Conservation (phyloP, 768 basidiomycete species). For the Suillus cothurnatus region DNA sequence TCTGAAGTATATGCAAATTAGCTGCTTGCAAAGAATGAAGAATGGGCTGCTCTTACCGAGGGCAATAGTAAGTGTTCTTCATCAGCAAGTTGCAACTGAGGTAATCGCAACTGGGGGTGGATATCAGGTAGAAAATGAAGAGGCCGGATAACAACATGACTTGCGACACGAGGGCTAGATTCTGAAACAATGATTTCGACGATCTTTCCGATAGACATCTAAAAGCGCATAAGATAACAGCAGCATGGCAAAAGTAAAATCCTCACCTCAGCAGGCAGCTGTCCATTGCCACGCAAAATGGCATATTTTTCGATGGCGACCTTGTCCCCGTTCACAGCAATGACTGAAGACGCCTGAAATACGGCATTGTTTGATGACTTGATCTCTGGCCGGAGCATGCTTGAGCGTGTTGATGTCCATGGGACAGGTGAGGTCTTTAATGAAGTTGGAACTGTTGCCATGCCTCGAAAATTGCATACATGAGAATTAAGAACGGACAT, state of each 20-base stretch:
- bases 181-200: constrained; percentile 7
- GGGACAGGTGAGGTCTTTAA: constrained; percentile 1
- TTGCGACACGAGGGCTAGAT: not conserved
- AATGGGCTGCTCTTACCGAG: not conserved
- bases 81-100: constrained; percentile 8
- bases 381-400: not conserved
- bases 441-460: not conserved
- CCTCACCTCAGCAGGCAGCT: constrained; percentile 5
- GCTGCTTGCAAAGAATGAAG: too few relatives aligned
- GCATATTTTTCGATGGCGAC: constrained; percentile 7
- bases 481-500: not conserved
- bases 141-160: not conserved
- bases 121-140: constrained; percentile 11
- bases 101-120: constrained; percentile 10
- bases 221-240: not conserved
- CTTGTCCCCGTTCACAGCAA: constrained; percentile 11
- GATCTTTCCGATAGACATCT: constrained; percentile 12
- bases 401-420: constrained; percentile 7
- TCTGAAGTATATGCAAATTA: constrained; percentile 10
- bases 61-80: constrained; percentile 5
- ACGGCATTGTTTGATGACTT: not conserved
- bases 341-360: constrained; percentile 5
- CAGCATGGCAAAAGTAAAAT: not conserved
- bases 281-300: constrained; percentile 4
- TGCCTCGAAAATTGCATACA: constrained; percentile 4